Base-by-base conservation (phyloP, 495 filamentous ascomycete genomes). In the Sordaria brevicollis region DNA sequence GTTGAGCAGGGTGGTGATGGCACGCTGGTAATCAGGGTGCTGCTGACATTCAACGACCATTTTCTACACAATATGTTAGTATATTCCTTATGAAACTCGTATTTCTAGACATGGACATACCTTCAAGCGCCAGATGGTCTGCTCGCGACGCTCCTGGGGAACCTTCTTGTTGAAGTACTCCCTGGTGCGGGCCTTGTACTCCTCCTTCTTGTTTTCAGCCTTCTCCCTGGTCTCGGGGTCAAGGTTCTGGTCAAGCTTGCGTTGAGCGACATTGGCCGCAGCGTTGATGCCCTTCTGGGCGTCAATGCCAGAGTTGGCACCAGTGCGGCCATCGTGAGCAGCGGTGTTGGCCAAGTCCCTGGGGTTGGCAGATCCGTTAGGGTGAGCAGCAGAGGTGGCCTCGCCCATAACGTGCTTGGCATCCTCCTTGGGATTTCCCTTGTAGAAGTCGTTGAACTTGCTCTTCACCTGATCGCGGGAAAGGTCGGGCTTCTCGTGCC, bases 1-100 rank as follows among this genome's bases (percentile, higher is more conserved):
- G 38, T 83, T 80, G 35, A 99, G 84, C 6, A 99, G 79, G 13
- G 94, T 97, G 71, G 93, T 88, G 71, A 98, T 89, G 8, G 95
- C 96, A 76, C 89, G 88, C 70, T 93, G 87, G 78, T 99, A 99
- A 72, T 98, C 95, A 67, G 89, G 87, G 76, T 97, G 95, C 41
- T 93, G 89, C 78, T 99, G 95, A 69, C 96, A 91, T 83, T 99
- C 95, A 68, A 97, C 85, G 33, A 99, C 81, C 92, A 99, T 96
- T 87, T 97, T 98, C 88, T 84, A 39, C 34, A 25, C 6, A 7
- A 2, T 5, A 21, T 19, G 68, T 77, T 67, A 80, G 71, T n/a
- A 9, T 19, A 35, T 4, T 41, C 5, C 31, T 7, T 19, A 15
- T 36, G 2, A 36, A 21, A 21, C 15, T 5, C 5, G 10, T 21